Evolutionary conservation across 176 grass and related monocot species (phyloP), one percentile per base, ranked within the genome.

Genomic region (Oryza meyeriana): DNA sequence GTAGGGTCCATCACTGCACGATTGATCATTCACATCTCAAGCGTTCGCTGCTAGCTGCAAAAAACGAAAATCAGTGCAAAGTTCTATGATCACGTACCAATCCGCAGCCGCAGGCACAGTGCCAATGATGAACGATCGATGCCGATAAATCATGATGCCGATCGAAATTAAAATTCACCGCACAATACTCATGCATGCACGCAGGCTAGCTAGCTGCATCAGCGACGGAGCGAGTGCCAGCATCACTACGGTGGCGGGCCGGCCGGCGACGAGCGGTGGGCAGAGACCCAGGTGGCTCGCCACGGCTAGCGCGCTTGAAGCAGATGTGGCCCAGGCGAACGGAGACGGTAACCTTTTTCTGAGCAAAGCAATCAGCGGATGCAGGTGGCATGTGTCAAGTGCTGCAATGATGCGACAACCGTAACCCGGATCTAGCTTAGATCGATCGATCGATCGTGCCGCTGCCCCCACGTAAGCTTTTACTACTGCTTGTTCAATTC

Each of bases 361-460:
- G 36, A 59, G 12, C 61, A 33, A 88, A 87, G 77, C 13, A 30
- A 12, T 24, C 10, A 59, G 50, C 18, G 18, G 22, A 22, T 25
- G 52, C 20, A 58, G 52, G 5, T 18, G n/a, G 64, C 57, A 63
- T 65, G 68, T 57, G 79, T 52, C 73, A 78, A 71, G 50, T 2
- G 67, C 17, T 8, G 52, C 52, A 64, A 89, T 85, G 71, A 89
- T 71, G 82, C n/a, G 76, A 57, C 82, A 64, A 76, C 39, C 40
- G 6, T 20, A 55, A 13, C 18, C 14, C 50, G 50, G 50, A 55
- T 55, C 17, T 55, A 55, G 6, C 50, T 8, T 20, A 55, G 20
- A 55, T 55, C 50, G 50, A 55, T 55, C 16, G 1, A 42, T 40
- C 39, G 4, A 45, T 47, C 20, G 50, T 55, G 18, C 50, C 18